These are phyloP conservation scores for Endocalyx cinctus DNA, from an alignment of 2,329 filamentous ascomycete genomes.

Conservation along the genomic window DNA sequence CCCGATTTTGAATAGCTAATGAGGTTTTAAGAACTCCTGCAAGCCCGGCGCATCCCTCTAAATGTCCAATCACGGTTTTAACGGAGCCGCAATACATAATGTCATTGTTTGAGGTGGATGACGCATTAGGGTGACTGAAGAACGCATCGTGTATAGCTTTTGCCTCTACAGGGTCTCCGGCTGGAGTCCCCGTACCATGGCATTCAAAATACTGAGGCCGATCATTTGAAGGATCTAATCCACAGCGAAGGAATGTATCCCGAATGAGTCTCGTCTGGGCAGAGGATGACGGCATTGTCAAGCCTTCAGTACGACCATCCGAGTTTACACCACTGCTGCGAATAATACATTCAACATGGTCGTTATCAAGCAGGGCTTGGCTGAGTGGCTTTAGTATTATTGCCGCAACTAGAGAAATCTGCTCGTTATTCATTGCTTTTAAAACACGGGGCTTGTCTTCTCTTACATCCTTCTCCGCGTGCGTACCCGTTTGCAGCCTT, in stretches of 20 bases:
- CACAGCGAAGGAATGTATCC: not conserved
- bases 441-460: too few relatives aligned
- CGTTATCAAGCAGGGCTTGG: constrained; percentile 3
- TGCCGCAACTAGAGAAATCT: too few relatives aligned
- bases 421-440: too few relatives aligned
- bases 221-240: constrained; percentile 1
- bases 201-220: constrained; percentile 21
- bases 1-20: constrained; percentile 1
- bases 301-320: not conserved
- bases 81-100: constrained; percentile 6
- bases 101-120: not conserved
- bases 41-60: constrained; percentile 6
- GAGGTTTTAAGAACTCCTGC: constrained; percentile 9
- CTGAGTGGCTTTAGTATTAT: not conserved
- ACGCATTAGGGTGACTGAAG: not conserved
- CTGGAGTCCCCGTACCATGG: constrained; percentile 21
- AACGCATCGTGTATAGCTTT: constrained; percentile 11
- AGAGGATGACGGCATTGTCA: not conserved
- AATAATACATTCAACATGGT: constrained; percentile 4
- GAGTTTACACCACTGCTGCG: not conserved
- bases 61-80: constrained; percentile 10
- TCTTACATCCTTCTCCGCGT: not conserved
- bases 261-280: not conserved
- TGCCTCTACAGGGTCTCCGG: constrained; percentile 18
- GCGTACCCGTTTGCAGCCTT: not conserved